A percentile compares a stretch with the other conserved stretches of the same genome.
These are phyloP conservation scores for Immersiella caudata DNA, from an alignment of 495 filamentous ascomycete species.

Conservation along the genomic window DNA sequence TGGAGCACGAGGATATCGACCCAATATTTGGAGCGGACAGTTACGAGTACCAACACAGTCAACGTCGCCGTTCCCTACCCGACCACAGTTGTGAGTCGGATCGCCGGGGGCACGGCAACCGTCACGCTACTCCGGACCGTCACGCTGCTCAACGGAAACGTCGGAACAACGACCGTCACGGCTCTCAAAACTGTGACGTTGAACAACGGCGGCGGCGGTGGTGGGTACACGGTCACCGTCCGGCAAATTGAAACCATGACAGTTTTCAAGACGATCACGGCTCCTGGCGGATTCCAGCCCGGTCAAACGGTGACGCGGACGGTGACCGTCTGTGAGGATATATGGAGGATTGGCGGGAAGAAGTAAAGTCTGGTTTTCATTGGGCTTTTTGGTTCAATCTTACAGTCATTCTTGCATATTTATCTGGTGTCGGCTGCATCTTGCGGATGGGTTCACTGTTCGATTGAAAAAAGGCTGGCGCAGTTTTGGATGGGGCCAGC, in stretches of 20 bases:
- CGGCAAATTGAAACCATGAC: conserved; percentile 9
- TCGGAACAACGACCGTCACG: conserved; percentile 6
- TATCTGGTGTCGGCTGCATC: not conserved
- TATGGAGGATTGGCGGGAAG: not conserved
- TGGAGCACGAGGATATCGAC: conserved; percentile 2
- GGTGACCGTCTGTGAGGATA: not conserved
- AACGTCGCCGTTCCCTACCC: not conserved
- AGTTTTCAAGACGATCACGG: conserved; percentile 15
- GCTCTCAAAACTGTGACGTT: conserved; percentile 9
- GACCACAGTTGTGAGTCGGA: conserved; percentile 2
- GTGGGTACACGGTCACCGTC: conserved; percentile 2
- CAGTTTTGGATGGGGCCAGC: not conserved
- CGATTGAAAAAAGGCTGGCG: not conserved
- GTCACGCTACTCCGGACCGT: conserved; percentile 13
- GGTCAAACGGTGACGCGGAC: conserved; percentile 8
- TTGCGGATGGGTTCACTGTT: not conserved
- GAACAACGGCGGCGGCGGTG: conserved; percentile 7
- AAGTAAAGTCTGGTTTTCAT: not conserved
- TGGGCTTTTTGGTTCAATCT: not conserved
- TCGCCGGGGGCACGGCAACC: conserved; percentile 1
- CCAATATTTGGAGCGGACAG: not conserved
- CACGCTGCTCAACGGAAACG: not conserved
- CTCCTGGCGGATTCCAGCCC: conserved; percentile 2
- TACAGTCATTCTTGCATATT: conserved; percentile 11
- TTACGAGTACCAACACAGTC: not conserved